phyloP scores from a whole-genome alignment of 345 rosid genomes.

The Anastatica hierochuntica region DNA sequence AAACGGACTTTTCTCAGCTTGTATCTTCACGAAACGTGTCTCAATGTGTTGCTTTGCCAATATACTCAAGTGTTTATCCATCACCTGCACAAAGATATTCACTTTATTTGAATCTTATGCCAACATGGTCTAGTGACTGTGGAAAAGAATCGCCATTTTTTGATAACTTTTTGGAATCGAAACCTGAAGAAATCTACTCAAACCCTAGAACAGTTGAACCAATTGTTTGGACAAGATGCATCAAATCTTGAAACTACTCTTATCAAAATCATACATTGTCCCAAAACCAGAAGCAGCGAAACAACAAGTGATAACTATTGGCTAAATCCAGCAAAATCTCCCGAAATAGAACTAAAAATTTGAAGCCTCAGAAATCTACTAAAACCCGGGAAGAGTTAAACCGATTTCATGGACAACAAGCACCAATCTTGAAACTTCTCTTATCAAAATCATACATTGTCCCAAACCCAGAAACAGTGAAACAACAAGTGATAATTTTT shows the following conservation, averaged over 20 bases:
- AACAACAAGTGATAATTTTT: background rate
- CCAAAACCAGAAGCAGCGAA: no score
- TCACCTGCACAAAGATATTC: slow-evolving; percentile 67
- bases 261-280: no score
- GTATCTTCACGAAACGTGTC: slow-evolving; percentile 86
- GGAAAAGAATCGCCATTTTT: no score
- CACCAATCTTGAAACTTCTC: background rate
- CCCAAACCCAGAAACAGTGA: background rate
- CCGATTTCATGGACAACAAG: slow-evolving; percentile 1
- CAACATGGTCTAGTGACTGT: background rate
- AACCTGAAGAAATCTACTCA: no score
- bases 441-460: background rate
- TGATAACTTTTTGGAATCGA: no score
- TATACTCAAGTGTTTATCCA: slow-evolving; percentile 82
- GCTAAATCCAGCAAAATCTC: background rate
- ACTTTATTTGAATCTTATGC: background rate
- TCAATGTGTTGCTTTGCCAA: slow-evolving; percentile 88
- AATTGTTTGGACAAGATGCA: no score
- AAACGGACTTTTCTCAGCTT: slow-evolving; percentile 98
- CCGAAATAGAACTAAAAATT: no score
- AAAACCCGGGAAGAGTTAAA: no score
- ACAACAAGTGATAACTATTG: background rate
- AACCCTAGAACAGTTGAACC: no score
- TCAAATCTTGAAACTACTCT: no score
- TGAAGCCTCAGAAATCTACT: no score